Base-by-base conservation (phyloP, 2,329 filamentous ascomycete genomes). In the Cladosporium sp. region DNA sequence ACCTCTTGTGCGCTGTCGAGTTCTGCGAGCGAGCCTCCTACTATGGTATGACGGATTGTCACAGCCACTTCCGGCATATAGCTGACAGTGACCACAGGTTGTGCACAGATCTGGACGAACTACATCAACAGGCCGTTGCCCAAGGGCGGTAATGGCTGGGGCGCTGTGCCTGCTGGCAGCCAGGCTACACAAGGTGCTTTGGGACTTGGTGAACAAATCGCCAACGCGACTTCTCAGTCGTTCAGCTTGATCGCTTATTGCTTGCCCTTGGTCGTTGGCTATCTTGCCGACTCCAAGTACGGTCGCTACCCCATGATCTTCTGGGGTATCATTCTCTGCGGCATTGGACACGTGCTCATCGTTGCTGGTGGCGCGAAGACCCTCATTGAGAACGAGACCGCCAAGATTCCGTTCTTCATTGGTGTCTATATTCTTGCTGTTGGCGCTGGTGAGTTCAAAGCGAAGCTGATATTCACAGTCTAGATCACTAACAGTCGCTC, bases 391-490 rank as follows among this genome's bases (percentile, higher is more conserved):
- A 53, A 49, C 7, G 51, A 49, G 2, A 48, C 48, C 7, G 60
- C 50, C 12, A 42, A 51, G 28, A 53, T 51, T 12, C 59, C 59
- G 10, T 61, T 61, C 57, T 87, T 90, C 86, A 78, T 84, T 62
- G 86, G 87, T 1, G 75, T 90, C 4, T 61, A 45, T 36, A 24
- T 64, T 7, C 48, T 65, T 15, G 63, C 87, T 32, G 70, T 89
- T 25, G 88, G 88, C 45, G 88, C 87, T 1, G 88, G 88, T 60
- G 86, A 88, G 66, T 90, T 90, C 81, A 91, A 91, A 77, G 82
- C 82, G 35, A 75, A 87, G 60, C 69, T 7, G 5, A 19, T 6
- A 86, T 32, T 79, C 89, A 66, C 80, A 89, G 68, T 85, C 12
- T 22, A 4, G 19, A 4, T 10, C 12, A 34, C 53, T 44, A 44